Evolutionary conservation across 192 early-diverging fungal genomes (phyloP), one percentile per base, ranked within the genome.

Genomic region (Umbelopsis isabellina): DNA sequence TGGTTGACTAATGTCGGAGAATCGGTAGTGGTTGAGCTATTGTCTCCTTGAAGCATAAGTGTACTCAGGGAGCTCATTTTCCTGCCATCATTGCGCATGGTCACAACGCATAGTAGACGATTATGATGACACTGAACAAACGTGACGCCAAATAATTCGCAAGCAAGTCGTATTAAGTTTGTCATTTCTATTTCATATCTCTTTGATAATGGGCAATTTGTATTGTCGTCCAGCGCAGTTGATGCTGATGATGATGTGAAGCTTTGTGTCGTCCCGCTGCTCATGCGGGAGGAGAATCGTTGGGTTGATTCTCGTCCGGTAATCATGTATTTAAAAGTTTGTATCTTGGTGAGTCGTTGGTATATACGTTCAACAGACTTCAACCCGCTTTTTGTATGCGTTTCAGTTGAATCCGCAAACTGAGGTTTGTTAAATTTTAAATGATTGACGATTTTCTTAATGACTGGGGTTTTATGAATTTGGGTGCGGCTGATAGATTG

Each of bases 141-240:
- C 2, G 71, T 78, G 41, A 78, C 61, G 3, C 76, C 76, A 18
- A 78, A 68, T 7, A 78, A 69, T 48, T 78, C 76, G 18, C 76
- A 78, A 5, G 68, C 68, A 18, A 64, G 47, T 22, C 68, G 47
- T n/a, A 78, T 68, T 2, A 78, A 41, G 9, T 70, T 16, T 44
- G 73, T 65, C 71, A 78, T 49, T 71, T 71, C 70, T n/a, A 35
- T 23, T 48, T 71, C 70, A 20, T 69, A 68, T 50, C 52, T 68
- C 15, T 68, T 68, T 46, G 49, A 70, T 22, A 71, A 46, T 21
- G 25, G 48, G 16, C 8, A 61, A 52, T 37, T 5, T 49, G 8
- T 61, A 67, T 2, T 72, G 66, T 61, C 58, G 18, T 33, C 49
- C 16, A 49, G 46, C 46, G 46, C 33, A 45, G 50, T 52, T 46